Evolutionary conservation across 768 basidiomycete species (phyloP), one percentile per base, ranked within the genome.

Genomic region (Phaffia australis): DNA sequence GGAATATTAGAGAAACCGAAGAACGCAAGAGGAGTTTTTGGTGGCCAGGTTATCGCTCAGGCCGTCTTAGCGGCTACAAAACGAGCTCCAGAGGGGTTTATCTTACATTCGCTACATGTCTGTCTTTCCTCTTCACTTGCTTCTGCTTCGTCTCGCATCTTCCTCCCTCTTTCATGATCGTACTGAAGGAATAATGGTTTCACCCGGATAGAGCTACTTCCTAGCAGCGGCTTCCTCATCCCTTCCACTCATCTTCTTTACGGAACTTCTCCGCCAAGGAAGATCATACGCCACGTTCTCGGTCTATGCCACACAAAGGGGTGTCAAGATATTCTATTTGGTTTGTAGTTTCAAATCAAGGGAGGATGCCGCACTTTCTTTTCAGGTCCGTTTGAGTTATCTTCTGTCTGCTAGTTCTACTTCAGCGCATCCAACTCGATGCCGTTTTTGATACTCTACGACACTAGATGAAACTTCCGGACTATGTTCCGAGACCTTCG

Each of bases 1-100:
- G 35, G 35, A 11, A 42, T 42, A 42, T 11, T 42, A 42, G 35
- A 42, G 35, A 42, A 42, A 42, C 35, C 35, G 11, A 42, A 42
- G 35, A 5, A 42, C 35, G 81, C 82, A 19, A 80, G 89, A 57
- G 88, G 88, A 19, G 88, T 88, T 18, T 91, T 88, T 71, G 89
- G 89, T 68, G 89, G 89, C 3, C 76, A 77, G 70, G 89, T 91
- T 65, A 89, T 92, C 70, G 88, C 87, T 48, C 89, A 91, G 73
- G 89, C 88, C 5, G 77, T 91, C 32, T 85, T 88, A 16, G 82
- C 87, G 2, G 89, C 89, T 0, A 88, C 87, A 18, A 85, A 84
- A 68, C 32, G 64, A 57, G 9, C 56, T 48, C 6, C 56, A 56
- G 2, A 15, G 23, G 32, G 35, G n/a, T 42, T 46, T 6, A 21